Conservation (phyloP, 768 basidiomycete species). For the Boletus fagicola region DNA sequence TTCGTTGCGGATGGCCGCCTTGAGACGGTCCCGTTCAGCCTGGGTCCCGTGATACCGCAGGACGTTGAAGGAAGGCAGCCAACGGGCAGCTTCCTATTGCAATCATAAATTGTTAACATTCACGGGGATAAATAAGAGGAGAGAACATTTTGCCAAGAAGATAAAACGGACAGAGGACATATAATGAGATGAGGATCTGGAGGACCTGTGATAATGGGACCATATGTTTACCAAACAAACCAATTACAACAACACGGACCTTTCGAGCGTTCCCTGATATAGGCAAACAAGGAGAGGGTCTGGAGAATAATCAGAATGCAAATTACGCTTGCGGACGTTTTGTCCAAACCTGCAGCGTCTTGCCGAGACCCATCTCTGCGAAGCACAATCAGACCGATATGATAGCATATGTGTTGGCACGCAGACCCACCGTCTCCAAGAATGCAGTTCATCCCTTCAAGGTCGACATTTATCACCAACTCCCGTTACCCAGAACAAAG, state of each 20-base stretch:
- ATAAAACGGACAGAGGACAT: conserved; percentile 68
- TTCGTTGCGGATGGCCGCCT: conserved; percentile 39
- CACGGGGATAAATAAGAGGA: not conserved
- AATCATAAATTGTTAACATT: conserved; percentile 1
- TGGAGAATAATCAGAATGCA: conserved; percentile 14
- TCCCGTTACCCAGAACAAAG: not conserved
- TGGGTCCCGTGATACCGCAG: conserved; percentile 62
- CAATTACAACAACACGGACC: conserved; percentile 27
- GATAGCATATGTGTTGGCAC: not conserved
- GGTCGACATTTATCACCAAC: not conserved
- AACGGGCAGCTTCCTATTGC: conserved; percentile 49
- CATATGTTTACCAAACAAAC: not conserved
- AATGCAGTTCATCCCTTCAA: conserved; percentile 62
- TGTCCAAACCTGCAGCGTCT: conserved; percentile 53
- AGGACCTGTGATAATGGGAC: conserved; percentile 26
- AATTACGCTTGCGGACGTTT: not conserved
- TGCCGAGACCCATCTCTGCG: conserved; percentile 60
- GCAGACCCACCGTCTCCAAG: conserved; percentile 59
- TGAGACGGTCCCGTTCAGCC: conserved; percentile 55
- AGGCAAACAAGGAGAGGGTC: conserved; percentile 66
- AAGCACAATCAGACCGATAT: not conserved
- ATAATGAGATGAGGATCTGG: conserved; percentile 67
- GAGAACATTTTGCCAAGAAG: conserved; percentile 54
- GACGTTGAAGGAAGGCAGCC: conserved; percentile 50
- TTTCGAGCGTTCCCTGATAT: conserved; percentile 54